phyloP scores from a whole-genome alignment of 164 flowering plant species.

The Annona squamosa region DNA sequence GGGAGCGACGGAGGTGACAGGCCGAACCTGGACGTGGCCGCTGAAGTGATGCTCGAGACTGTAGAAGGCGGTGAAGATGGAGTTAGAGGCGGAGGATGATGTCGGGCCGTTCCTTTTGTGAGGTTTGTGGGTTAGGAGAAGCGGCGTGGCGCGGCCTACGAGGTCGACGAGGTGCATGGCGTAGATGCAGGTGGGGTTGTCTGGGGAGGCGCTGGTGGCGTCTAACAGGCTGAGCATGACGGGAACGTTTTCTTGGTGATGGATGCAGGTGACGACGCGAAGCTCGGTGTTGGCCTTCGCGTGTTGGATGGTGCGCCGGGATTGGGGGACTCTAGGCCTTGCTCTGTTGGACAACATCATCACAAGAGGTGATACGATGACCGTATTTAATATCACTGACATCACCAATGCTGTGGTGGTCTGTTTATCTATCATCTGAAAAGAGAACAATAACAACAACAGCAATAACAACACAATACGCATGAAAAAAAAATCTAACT shows the following conservation, averaged over 20 bases:
- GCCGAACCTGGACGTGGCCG: slow-evolving; percentile 23
- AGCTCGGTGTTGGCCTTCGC: slow-evolving; percentile 22
- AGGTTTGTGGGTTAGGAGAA: slow-evolving; percentile 16
- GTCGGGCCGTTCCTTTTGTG: background rate
- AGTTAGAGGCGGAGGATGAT: slow-evolving; percentile 9
- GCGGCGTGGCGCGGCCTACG: slow-evolving; percentile 21
- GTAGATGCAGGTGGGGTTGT: slow-evolving; percentile 23
- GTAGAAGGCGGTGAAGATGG: slow-evolving; percentile 36
- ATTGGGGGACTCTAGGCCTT: slow-evolving; percentile 28
- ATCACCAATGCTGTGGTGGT: background rate
- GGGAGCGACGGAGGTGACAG: slow-evolving; percentile 40
- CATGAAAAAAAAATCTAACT: no score
- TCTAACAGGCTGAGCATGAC: slow-evolving; percentile 28
- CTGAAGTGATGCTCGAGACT: slow-evolving; percentile 20
- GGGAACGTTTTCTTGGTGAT: slow-evolving; percentile 26
- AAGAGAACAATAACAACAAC: background rate
- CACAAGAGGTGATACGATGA: background rate
- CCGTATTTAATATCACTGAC: background rate
- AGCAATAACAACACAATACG: no score
- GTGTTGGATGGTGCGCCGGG: slow-evolving; percentile 33
- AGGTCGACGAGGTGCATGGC: slow-evolving; percentile 31
- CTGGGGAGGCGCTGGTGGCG: slow-evolving; percentile 25
- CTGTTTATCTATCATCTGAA: slow-evolving; percentile 3
- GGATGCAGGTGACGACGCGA: slow-evolving; percentile 36
- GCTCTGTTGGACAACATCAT: slow-evolving; percentile 30